These are phyloP conservation scores for Lichtheimia corymbifera DNA, from an alignment of 371 early-diverging fungal genomes.

Conservation along the genomic window DNA sequence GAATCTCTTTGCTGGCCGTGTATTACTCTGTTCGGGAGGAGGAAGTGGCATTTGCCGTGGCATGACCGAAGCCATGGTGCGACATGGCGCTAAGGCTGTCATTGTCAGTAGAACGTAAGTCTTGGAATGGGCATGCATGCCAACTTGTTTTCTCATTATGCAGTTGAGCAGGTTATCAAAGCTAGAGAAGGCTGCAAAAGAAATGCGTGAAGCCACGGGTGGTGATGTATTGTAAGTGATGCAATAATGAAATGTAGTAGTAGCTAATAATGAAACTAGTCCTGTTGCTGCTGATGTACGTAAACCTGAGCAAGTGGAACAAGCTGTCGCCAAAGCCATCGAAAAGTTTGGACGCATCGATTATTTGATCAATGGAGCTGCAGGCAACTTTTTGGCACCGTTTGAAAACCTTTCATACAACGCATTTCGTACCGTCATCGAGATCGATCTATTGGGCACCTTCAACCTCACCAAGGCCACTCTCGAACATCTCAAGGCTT, in stretches of 20 bases:
- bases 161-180: constrained; percentile 18
- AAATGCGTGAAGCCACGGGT: constrained; percentile 63
- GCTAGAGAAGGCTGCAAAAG: constrained; percentile 71
- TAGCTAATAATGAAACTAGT: constrained; percentile 14
- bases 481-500: constrained; percentile 68
- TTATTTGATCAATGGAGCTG: constrained; percentile 62
- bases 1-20: constrained; percentile 40
- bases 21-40: constrained; percentile 47
- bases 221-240: constrained; percentile 42
- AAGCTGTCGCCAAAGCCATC: constrained; percentile 60
- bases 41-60: constrained; percentile 77
- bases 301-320: constrained; percentile 60
- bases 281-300: constrained; percentile 67
- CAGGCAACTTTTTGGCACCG: constrained; percentile 81
- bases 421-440: constrained; percentile 70
- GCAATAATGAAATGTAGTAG: background rate
- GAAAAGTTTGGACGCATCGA: constrained; percentile 76
- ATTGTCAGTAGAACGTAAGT: constrained; percentile 62
- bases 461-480: constrained; percentile 80
- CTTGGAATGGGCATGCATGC: background rate
- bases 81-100: constrained; percentile 73
- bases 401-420: constrained; percentile 69
- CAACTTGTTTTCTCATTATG: background rate
- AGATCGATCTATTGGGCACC: constrained; percentile 57
- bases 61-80: constrained; percentile 75